Evolutionary conservation across 1,139 yeast genomes (phyloP).

Genomic region (Sugiyamaella pinicola): DNA sequence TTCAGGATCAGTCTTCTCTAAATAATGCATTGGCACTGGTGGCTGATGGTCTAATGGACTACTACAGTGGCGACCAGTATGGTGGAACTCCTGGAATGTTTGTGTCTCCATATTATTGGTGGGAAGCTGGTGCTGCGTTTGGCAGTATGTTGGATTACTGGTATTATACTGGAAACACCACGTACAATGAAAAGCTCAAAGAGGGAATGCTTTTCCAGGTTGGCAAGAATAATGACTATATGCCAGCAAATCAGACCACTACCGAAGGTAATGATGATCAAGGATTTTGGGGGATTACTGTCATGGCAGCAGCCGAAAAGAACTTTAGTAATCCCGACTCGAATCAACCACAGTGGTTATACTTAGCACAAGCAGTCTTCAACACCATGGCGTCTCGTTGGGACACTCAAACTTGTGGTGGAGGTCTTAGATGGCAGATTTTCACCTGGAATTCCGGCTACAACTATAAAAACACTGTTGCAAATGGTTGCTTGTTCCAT

Average conservation of each 20-base stretch:
- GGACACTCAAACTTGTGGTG: constrained; percentile 74
- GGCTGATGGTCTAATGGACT: constrained; percentile 77
- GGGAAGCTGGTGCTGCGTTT: constrained; percentile 99
- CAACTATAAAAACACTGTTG: constrained; percentile 85
- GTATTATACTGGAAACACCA: constrained; percentile 68
- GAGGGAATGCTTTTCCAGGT: constrained; percentile 71
- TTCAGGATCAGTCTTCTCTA: constrained; percentile 40
- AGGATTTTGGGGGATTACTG: constrained; percentile 95
- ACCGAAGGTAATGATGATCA: constrained; percentile 98
- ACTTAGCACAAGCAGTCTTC: constrained; percentile 76
- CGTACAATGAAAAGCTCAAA: constrained; percentile 61
- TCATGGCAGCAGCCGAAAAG: constrained; percentile 86
- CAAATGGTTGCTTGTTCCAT: constrained; percentile 89
- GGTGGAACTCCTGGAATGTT: constrained; percentile 89
- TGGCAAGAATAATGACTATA: constrained; percentile 73
- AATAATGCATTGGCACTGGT: constrained; percentile 58
- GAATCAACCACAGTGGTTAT: constrained; percentile 65
- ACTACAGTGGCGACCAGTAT: constrained; percentile 67
- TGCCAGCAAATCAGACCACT: constrained; percentile 89
- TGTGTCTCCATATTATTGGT: constrained; percentile 88
- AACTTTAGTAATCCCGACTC: constrained; percentile 74
- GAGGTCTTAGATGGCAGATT: constrained; percentile 96
- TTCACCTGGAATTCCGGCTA: constrained; percentile 94
- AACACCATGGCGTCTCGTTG: constrained; percentile 89
- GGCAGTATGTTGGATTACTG: constrained; percentile 81